These are phyloP conservation scores for Aspergillus steynii DNA, from an alignment of 495 filamentous ascomycete genomes.

Conservation along the genomic window DNA sequence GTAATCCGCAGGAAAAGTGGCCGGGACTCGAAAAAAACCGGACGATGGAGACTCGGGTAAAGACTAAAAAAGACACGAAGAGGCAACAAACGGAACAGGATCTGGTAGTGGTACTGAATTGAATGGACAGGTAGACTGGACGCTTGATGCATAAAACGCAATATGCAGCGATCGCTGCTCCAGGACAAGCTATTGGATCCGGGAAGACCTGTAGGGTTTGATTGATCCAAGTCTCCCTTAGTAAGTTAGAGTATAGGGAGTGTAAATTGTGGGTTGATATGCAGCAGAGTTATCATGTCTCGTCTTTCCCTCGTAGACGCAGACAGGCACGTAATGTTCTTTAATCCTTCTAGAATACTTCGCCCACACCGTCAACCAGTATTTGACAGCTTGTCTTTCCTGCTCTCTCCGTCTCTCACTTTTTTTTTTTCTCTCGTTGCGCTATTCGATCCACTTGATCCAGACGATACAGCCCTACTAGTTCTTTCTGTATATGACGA, in stretches of 20 bases:
- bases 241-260: neutral
- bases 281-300: neutral
- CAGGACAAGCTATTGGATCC: neutral
- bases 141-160: neutral
- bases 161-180: neutral
- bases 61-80: neutral
- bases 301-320: neutral
- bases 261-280: neutral
- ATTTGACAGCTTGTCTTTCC: conserved; percentile 4
- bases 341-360: conserved; percentile 10
- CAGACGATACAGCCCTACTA: neutral
- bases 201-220: neutral
- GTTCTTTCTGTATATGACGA: neutral
- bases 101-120: neutral
- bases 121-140: neutral
- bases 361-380: neutral
- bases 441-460: conserved; percentile 1
- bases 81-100: neutral
- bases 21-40: too few relatives aligned
- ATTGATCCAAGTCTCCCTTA: neutral
- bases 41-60: too few relatives aligned
- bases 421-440: neutral
- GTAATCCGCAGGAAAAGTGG: too few relatives aligned
- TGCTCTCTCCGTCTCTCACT: neutral
- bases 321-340: conserved; percentile 1